Conservation (phyloP, 2,329 filamentous ascomycete species). For the Cladosporium sp. region DNA sequence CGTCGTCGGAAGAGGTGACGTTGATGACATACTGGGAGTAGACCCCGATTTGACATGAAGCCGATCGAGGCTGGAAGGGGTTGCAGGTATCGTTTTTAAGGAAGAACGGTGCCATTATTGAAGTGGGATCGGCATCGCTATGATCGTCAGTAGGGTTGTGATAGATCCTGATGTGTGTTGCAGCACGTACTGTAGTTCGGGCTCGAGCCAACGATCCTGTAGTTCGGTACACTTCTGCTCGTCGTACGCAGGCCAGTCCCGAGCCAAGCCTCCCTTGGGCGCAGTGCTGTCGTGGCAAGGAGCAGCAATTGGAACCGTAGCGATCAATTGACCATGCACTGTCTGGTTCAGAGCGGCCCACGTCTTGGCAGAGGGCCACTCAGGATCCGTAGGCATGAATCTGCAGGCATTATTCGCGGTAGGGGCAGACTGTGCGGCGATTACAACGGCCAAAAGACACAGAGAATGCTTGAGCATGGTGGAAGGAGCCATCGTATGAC, state of each 20-base stretch:
- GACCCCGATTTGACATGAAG: constrained; percentile 47
- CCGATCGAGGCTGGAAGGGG: constrained; percentile 39
- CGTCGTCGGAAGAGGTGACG: constrained; percentile 29
- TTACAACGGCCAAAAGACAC: constrained; percentile 33
- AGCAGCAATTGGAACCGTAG: constrained; percentile 54
- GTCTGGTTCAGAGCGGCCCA: constrained; percentile 57
- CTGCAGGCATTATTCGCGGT: constrained; percentile 47
- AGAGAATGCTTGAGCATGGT: neutral
- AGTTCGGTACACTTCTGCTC: neutral
- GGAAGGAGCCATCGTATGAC: neutral
- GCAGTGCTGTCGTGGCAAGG: constrained; percentile 50
- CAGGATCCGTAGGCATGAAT: constrained; percentile 37
- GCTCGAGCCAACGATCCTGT: constrained; percentile 9
- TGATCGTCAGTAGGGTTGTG: constrained; percentile 32
- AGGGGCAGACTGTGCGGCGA: neutral
- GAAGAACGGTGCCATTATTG: constrained; percentile 42
- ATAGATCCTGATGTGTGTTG: constrained; percentile 28
- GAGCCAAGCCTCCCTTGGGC: neutral
- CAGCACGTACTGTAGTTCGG: constrained; percentile 5
- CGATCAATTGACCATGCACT: constrained; percentile 53
- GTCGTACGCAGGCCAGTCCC: constrained; percentile 1
- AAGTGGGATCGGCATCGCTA: constrained; percentile 37
- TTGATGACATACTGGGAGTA: constrained; percentile 39
- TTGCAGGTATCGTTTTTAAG: constrained; percentile 42
- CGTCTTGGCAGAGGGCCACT: constrained; percentile 51